A percentile compares a stretch with the other conserved stretches of the same genome.
Conservation (phyloP, 2,329 filamentous ascomycete species). For the Hypoxylon sp. region DNA sequence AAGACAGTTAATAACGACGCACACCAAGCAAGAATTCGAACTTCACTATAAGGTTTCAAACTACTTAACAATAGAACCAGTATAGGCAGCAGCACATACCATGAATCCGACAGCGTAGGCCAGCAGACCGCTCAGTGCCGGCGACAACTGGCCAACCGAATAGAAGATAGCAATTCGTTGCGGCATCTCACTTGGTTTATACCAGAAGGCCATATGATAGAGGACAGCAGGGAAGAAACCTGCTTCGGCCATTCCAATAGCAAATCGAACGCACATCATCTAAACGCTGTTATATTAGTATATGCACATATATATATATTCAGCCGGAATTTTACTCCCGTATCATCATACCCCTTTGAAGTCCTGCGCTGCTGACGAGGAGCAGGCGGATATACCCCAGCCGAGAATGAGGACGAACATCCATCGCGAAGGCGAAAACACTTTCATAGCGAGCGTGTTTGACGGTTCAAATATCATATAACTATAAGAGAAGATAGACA, state of each 20-base stretch:
- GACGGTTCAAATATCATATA: slow-evolving; percentile 58
- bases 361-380: slow-evolving; percentile 54
- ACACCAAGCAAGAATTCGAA: not conserved
- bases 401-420: slow-evolving; percentile 56
- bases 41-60: not conserved
- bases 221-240: slow-evolving; percentile 57
- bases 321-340: not conserved
- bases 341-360: slow-evolving; percentile 50
- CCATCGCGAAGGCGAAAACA: slow-evolving; percentile 55
- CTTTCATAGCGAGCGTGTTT: slow-evolving; percentile 57
- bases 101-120: slow-evolving; percentile 58
- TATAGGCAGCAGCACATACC: slow-evolving; percentile 40
- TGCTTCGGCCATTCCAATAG: slow-evolving; percentile 57
- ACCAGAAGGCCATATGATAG: slow-evolving; percentile 60
- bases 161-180: slow-evolving; percentile 58
- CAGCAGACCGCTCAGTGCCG: slow-evolving; percentile 55
- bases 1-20: not conserved
- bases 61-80: not conserved
- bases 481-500: slow-evolving; percentile 59
- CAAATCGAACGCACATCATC: slow-evolving; percentile 58
- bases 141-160: slow-evolving; percentile 55
- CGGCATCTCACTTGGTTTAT: slow-evolving; percentile 55
- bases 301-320: not conserved
- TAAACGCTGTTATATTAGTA: slow-evolving; percentile 10
- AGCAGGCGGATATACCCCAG: slow-evolving; percentile 57